Percentiles rank a stretch among this genome's conserved stretches.
Conservation (phyloP, 331 rosid genomes). For the Rhamnella rubrinervis region DNA sequence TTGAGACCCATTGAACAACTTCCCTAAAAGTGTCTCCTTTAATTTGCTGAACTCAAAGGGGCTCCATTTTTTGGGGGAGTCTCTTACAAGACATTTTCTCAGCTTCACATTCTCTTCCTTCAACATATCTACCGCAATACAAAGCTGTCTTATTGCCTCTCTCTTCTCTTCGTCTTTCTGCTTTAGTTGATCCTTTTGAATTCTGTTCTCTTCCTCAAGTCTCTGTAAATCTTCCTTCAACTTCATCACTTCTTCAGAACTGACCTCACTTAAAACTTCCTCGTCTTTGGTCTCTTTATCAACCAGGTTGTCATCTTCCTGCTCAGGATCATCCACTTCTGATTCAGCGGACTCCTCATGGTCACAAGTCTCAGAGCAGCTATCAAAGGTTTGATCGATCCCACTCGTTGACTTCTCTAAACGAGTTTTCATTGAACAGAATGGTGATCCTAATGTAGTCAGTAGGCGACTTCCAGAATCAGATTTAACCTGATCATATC, state of each 20-base stretch:
- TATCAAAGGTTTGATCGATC: slow-evolving; percentile 47
- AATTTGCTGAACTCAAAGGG: slow-evolving; percentile 58
- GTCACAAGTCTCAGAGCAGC: slow-evolving; percentile 49
- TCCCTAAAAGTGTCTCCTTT: slow-evolving; percentile 48
- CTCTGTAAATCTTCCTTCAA: slow-evolving; percentile 47
- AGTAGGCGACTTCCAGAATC: slow-evolving; percentile 54
- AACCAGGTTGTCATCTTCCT: slow-evolving; percentile 23
- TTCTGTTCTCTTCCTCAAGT: slow-evolving; percentile 38
- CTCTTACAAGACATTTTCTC: slow-evolving; percentile 44
- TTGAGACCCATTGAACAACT: slow-evolving; percentile 42
- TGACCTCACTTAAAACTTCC: slow-evolving; percentile 22
- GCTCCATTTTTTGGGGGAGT: slow-evolving; percentile 38
- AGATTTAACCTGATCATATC: slow-evolving; percentile 68
- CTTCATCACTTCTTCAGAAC: slow-evolving; percentile 47
- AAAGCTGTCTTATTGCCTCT: slow-evolving; percentile 44
- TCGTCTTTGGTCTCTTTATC: slow-evolving; percentile 19
- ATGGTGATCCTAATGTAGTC: slow-evolving; percentile 49
- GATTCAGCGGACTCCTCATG: slow-evolving; percentile 58
- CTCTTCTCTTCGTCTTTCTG: slow-evolving; percentile 60
- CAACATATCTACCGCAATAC: slow-evolving; percentile 39
- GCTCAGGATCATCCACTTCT: slow-evolving; percentile 84
- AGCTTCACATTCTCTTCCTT: slow-evolving; percentile 61
- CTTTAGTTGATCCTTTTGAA: slow-evolving; percentile 32
- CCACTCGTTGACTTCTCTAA: slow-evolving; percentile 32
- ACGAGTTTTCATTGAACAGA: slow-evolving; percentile 49